Base-by-base conservation (phyloP, 1,284 basidiomycete genomes). In the Naganishia sp. region DNA sequence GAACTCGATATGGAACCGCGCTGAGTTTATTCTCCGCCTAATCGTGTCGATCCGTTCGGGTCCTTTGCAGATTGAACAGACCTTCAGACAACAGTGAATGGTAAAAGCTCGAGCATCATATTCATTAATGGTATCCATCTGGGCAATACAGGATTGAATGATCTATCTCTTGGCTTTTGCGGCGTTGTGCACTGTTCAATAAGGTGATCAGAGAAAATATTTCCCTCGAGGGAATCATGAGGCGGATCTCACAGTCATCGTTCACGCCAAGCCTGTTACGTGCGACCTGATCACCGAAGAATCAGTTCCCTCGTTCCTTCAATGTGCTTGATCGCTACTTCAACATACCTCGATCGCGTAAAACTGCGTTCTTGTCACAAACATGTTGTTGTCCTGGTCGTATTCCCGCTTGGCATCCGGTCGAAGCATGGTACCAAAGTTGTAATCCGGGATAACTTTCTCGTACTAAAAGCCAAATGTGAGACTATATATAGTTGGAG, bases 341-440 rank as follows among this genome's bases (percentile, higher is more conserved):
- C 25, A 13, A 77, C 81, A 71, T 73, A 88, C 89, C 81, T 97
- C 94, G 75, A 93, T 85, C 32, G 91, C 92, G 74, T 94, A 93
- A 83, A 97, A 98, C 83, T 94, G 83, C 18, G 81, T 71, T 55
- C 75, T 71, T 84, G 71, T 77, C 90, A 94, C 92, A 75, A 99
- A 95, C 69, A 97, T 95, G 15, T 92, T 92, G 82, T 98, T 99
- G 61, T 83, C 86, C 82, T 99, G 90, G 11, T 86, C 88, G 80
- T 99, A 99, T 75, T 95, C 92, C 69, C 87, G 84, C 56, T 82
- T 83, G 43, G 88, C 84, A 76, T 96, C 87, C 63, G 86, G 88
- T 58, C 96, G 87, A 72, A 99, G 89, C 72, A 99, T 83, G 2
- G 92, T 97, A 39, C 96, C 96, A 81, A 98, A 97, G 84, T 98